Conservation (phyloP, 495 filamentous ascomycete species). For the Oidiodendron maius region DNA sequence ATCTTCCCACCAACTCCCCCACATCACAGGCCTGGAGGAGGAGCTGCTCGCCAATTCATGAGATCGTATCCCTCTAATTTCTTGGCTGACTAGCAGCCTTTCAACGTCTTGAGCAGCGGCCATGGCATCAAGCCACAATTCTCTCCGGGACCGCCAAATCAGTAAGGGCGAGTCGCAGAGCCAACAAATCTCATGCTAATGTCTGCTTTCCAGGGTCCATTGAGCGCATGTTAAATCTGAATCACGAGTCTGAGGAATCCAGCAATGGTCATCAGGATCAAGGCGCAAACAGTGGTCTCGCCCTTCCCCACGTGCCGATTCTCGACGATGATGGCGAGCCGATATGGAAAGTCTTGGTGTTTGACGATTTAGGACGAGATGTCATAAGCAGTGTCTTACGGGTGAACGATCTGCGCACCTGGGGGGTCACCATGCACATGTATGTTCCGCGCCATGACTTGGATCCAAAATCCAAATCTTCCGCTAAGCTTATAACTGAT, state of each 20-base stretch:
- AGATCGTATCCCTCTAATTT: slow-evolving; percentile 1
- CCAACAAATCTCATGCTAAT: slow-evolving; percentile 19
- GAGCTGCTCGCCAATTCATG: slow-evolving; percentile 2
- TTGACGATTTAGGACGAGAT: slow-evolving; percentile 57
- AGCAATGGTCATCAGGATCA: slow-evolving; percentile 50
- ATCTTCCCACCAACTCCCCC: no score
- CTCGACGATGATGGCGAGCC: slow-evolving; percentile 82
- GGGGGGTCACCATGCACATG: slow-evolving; percentile 97
- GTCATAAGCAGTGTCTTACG: slow-evolving; percentile 89
- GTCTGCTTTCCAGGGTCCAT: slow-evolving; percentile 65
- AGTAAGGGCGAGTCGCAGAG: slow-evolving; percentile 50
- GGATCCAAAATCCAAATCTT: neutral
- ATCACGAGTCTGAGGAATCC: slow-evolving; percentile 57
- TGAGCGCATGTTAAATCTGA: slow-evolving; percentile 93
- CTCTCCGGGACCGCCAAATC: slow-evolving; percentile 93
- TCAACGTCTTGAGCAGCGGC: slow-evolving; percentile 19
- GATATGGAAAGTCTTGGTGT: slow-evolving; percentile 61
- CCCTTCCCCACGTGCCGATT: slow-evolving; percentile 69
- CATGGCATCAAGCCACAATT: slow-evolving; percentile 70
- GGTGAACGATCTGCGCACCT: slow-evolving; percentile 85
- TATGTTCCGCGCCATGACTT: slow-evolving; percentile 22
- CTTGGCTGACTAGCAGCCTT: slow-evolving; percentile 22
- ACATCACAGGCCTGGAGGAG: neutral
- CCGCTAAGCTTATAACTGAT: slow-evolving; percentile 12
- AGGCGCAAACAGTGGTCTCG: slow-evolving; percentile 48